phyloP scores from a whole-genome alignment of 345 rosid species.

The Abelmoschus esculentus region DNA sequence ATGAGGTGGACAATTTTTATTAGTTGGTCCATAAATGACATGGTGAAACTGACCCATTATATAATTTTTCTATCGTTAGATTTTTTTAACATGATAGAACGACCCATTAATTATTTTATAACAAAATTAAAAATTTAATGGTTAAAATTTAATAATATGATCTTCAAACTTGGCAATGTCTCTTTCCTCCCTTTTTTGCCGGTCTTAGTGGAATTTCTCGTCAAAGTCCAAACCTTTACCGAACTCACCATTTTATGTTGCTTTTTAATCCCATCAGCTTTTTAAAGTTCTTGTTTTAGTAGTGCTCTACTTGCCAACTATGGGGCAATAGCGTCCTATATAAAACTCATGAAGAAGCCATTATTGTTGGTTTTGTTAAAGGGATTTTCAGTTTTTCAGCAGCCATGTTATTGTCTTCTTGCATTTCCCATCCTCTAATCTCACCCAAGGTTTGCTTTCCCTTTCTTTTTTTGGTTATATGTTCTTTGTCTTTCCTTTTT shows the following conservation, averaged over 20 bases:
- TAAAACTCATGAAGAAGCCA: constrained; percentile 27
- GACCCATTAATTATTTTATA: too few relatives aligned
- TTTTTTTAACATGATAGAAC: too few relatives aligned
- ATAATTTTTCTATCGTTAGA: too few relatives aligned
- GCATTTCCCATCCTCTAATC: constrained; percentile 37
- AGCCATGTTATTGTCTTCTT: constrained; percentile 50
- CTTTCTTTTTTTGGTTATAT: neutral
- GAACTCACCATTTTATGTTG: neutral
- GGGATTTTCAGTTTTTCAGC: constrained; percentile 21
- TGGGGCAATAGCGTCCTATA: neutral
- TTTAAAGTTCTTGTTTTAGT: neutral
- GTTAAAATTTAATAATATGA: too few relatives aligned
- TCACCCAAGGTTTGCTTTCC: constrained; percentile 30
- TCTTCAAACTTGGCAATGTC: neutral
- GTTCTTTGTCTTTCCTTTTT: neutral
- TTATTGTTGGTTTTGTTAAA: constrained; percentile 10
- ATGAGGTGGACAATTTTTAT: too few relatives aligned
- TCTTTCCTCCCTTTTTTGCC: constrained; percentile 2
- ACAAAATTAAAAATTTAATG: too few relatives aligned
- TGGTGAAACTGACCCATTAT: too few relatives aligned
- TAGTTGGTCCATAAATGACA: too few relatives aligned
- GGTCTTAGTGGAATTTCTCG: constrained; percentile 16
- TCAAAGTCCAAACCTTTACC: constrained; percentile 2
- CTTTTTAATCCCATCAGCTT: neutral
- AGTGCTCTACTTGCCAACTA: neutral